Base-by-base conservation (phyloP, 2,329 filamentous ascomycete species). In the Macrophomina pseudophaseolina region DNA sequence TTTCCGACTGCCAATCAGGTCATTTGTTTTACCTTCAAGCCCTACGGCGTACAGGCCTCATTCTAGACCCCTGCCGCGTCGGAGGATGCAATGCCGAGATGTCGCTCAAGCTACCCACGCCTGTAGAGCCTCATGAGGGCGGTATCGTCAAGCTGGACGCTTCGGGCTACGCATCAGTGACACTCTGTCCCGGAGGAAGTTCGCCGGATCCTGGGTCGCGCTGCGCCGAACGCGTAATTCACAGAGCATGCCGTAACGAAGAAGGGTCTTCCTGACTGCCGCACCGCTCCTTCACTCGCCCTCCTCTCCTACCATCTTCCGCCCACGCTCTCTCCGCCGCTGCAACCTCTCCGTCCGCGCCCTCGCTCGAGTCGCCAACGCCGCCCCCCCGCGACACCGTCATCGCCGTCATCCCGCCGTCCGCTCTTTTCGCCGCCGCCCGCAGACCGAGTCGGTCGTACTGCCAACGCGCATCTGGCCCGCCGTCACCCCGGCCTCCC, bases 201-300 rank as follows among this genome's bases (percentile, higher is more conserved):
- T 28, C 8, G 35, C 58, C 44, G 58, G 44, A 18, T 18, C 28
- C 33, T 38, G 11, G 62, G 63, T 65, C 18, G 18, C 53, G 40
- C 51, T 65, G 42, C 52, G 63, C 63, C 63, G 63, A 65, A 65
- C 63, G 63, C 63, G 63, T 65, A 54, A 58, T 42, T 46, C 40
- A 40, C 40, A 44, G 58, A 62, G 58, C 58, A 62, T 62, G 58
- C 58, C 58, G 44, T 62, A 62, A 38, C 58, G 28, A 35, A 35
- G 56, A 60, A 62, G 58, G 58, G 58, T 62, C 58, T 62, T 65
- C 52, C 63, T 54, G 51, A 48, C 63, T 56, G 32, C 63, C 51
- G 51, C 63, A 56, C 63, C 63, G 63, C 51, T 65, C 63, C 52
- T 56, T 65, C 51, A 65, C 23, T 49, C 63, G 48, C 63, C 40